phyloP scores from a whole-genome alignment of 2,329 filamentous ascomycete species.

The Colletotrichum viniferum region DNA sequence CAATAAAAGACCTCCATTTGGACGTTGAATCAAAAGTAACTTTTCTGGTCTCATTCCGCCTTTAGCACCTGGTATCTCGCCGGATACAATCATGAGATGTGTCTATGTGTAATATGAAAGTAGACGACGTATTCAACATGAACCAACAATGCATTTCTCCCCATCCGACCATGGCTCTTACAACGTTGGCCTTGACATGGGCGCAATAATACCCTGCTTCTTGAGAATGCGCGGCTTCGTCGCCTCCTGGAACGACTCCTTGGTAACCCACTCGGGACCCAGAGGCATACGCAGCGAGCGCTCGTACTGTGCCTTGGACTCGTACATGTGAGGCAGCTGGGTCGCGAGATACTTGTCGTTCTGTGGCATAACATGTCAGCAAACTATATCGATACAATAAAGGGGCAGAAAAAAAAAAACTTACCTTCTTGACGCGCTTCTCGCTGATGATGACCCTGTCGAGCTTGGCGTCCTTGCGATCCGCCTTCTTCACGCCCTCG shows the following conservation, averaged over 20 bases:
- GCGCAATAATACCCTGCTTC: slow-evolving; percentile 88
- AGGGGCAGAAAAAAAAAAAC: slow-evolving; percentile 13
- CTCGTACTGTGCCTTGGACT: slow-evolving; percentile 89
- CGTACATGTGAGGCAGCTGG: slow-evolving; percentile 86
- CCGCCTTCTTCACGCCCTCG: slow-evolving; percentile 75
- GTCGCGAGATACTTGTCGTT: slow-evolving; percentile 88
- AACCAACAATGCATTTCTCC: neutral
- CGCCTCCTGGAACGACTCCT: slow-evolving; percentile 86
- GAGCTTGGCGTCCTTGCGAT: slow-evolving; percentile 82
- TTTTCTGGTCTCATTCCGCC: neutral
- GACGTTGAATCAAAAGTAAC: neutral
- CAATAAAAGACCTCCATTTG: neutral
- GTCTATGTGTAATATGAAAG: neutral
- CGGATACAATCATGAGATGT: neutral
- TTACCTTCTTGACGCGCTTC: slow-evolving; percentile 85
- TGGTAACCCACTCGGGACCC: slow-evolving; percentile 96
- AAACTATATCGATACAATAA: neutral
- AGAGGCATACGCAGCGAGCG: slow-evolving; percentile 83
- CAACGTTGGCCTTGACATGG: slow-evolving; percentile 77
- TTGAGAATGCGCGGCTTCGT: slow-evolving; percentile 89
- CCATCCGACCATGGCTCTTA: slow-evolving; percentile 22
- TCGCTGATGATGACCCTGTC: slow-evolving; percentile 91
- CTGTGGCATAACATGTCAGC: slow-evolving; percentile 40
- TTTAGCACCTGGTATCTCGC: neutral
- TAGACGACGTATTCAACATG: neutral